Evolutionary conservation across 805 yeast genomes (phyloP).

Genomic region (Sungouiella blattae): DNA sequence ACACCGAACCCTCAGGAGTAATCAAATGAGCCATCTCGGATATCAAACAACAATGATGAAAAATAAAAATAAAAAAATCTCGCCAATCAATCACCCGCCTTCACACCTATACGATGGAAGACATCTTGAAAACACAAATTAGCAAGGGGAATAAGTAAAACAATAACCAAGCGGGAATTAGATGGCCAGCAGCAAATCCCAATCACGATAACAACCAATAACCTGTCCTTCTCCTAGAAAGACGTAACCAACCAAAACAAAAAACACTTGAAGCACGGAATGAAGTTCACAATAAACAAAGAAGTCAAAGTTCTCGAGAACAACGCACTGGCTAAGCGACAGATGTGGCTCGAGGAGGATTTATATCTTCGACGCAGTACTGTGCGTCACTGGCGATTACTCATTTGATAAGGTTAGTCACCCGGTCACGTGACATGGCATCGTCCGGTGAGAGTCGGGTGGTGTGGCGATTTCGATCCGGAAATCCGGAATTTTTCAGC

Average conservation of each 20-base stretch:
- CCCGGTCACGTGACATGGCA: constrained; percentile 3
- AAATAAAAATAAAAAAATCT: not conserved
- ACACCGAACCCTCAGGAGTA: constrained; percentile 4
- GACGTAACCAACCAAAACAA: no score
- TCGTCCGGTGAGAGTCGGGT: no score
- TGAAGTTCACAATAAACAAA: not conserved
- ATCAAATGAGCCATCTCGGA: constrained; percentile 1
- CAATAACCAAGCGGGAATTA: no score
- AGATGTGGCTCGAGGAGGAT: constrained; percentile 2
- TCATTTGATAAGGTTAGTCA: not conserved
- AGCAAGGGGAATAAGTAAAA: no score
- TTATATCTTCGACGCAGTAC: not conserved
- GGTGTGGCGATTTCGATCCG: no score
- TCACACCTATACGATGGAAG: not conserved
- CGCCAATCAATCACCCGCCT: not conserved
- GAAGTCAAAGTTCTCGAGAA: no score
- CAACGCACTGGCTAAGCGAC: no score
- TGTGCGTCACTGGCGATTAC: not conserved
- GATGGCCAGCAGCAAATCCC: no score
- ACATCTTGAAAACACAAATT: not conserved
- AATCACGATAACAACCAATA: no score
- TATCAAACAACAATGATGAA: not conserved
- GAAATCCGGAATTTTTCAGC: no score
- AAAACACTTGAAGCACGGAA: no score
- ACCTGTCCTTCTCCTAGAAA: no score